A percentile compares a stretch with the other conserved stretches of the same genome.
phyloP scores from a whole-genome alignment of 148 eudicot genomes.

The Persicaria maculosa region DNA sequence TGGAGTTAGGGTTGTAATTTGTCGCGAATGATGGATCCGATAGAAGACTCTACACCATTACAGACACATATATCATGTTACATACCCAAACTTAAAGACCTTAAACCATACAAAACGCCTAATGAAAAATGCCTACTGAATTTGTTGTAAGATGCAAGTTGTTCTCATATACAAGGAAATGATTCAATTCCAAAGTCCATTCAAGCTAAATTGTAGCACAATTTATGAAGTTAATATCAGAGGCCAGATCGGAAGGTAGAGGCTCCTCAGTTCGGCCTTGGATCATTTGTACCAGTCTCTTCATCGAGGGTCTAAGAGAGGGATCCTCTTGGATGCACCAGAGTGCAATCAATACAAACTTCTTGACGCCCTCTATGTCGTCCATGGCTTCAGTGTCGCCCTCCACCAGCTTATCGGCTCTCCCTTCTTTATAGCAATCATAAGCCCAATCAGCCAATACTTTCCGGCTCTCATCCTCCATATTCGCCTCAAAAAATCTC shows the following conservation, averaged over 20 bases:
- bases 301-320: slow-evolving; percentile 32
- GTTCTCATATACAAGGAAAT: too few species aligned
- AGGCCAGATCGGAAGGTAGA: slow-evolving; percentile 19
- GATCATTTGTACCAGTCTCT: slow-evolving; percentile 25
- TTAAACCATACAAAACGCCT: too few species aligned
- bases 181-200: too few species aligned
- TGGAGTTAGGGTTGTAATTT: too few species aligned
- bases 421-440: slow-evolving; percentile 24
- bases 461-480: slow-evolving; percentile 10
- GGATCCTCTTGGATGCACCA: slow-evolving; percentile 45
- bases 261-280: slow-evolving; percentile 25
- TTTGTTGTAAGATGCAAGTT: too few species aligned
- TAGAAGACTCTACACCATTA: too few species aligned
- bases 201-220: too few species aligned
- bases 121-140: too few species aligned
- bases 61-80: too few species aligned
- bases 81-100: too few species aligned
- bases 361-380: slow-evolving; percentile 1
- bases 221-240: too few species aligned
- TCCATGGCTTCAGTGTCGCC: slow-evolving; percentile 17
- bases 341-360: slow-evolving; percentile 22
- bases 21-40: too few species aligned
- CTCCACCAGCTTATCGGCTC: slow-evolving; percentile 1
- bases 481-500: slow-evolving; percentile 15
- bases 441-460: slow-evolving; percentile 33